These are phyloP conservation scores for Pholiota molesta DNA, from an alignment of 768 basidiomycete genomes.

Conservation along the genomic window DNA sequence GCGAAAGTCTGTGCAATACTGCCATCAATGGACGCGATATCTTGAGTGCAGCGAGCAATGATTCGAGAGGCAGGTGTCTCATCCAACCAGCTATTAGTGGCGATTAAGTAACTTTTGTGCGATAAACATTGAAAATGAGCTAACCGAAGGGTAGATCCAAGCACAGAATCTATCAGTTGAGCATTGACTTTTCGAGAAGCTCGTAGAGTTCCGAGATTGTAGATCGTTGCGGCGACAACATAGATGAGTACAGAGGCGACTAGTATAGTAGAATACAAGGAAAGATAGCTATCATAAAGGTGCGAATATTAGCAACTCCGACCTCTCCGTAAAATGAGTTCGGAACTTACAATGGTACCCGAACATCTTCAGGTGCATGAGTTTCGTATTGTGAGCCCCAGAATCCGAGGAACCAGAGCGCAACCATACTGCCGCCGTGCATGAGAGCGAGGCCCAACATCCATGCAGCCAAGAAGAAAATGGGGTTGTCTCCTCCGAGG, in stretches of 20 bases:
- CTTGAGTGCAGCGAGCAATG: conserved; percentile 67
- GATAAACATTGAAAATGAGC: conserved; percentile 4
- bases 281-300: conserved; percentile 45
- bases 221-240: conserved; percentile 37
- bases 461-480: conserved; percentile 36
- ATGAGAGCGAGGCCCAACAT: conserved; percentile 28
- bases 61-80: conserved; percentile 54
- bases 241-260: conserved; percentile 28
- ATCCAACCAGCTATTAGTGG: conserved; percentile 46
- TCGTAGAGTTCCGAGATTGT: conserved; percentile 49
- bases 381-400: conserved; percentile 51
- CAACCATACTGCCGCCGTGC: conserved; percentile 30
- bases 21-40: conserved; percentile 62
- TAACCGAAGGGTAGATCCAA: conserved; percentile 64
- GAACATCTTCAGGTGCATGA: conserved; percentile 34
- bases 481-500: conserved; percentile 37
- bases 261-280: conserved; percentile 21
- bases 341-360: conserved; percentile 37
- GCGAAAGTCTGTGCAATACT: conserved; percentile 31
- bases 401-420: conserved; percentile 48
- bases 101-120: neutral
- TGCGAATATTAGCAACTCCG: neutral
- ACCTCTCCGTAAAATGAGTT: neutral
- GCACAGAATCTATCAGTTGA: conserved; percentile 51
- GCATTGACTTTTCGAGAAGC: conserved; percentile 59